Evolutionary conservation across 352 stramenopile genomes (phyloP).

Genomic region (Phytophthora constricta): DNA sequence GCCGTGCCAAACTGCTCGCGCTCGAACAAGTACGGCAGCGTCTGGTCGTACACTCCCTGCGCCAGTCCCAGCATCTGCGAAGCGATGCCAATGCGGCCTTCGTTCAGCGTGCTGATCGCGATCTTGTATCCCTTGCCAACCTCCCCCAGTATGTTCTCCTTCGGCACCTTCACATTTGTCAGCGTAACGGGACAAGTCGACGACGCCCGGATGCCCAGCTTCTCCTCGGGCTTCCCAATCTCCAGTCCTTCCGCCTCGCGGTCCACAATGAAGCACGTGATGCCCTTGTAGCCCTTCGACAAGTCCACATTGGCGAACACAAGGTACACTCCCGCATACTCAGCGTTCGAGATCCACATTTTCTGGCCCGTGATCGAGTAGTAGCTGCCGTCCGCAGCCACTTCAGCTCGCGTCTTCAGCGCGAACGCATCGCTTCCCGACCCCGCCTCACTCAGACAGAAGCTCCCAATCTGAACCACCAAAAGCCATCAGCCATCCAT

Average conservation of each 20-base stretch:
- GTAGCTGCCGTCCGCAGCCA: slow-evolving; percentile 90
- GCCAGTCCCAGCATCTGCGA: slow-evolving; percentile 97
- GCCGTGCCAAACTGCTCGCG: slow-evolving; percentile 95
- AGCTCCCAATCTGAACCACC: slow-evolving; percentile 94
- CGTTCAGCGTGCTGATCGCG: slow-evolving; percentile 97
- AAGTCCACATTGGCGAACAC: slow-evolving; percentile 96
- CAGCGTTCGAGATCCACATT: slow-evolving; percentile 98
- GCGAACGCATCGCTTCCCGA: slow-evolving; percentile 97
- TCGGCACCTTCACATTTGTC: slow-evolving; percentile 94
- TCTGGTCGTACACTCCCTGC: slow-evolving; percentile 96
- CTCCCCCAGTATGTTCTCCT: slow-evolving; percentile 94
- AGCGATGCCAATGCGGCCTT: slow-evolving; percentile 96
- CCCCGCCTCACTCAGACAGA: slow-evolving; percentile 95
- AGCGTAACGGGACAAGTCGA: slow-evolving; percentile 96
- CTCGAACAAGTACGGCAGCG: slow-evolving; percentile 96
- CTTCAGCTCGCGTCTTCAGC: slow-evolving; percentile 92
- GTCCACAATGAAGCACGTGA: slow-evolving; percentile 98
- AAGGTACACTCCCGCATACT: slow-evolving; percentile 95
- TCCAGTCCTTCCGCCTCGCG: slow-evolving; percentile 91
- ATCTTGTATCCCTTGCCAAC: slow-evolving; percentile 96
- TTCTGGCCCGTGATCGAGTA: slow-evolving; percentile 97
- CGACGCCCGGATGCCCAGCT: slow-evolving; percentile 96
- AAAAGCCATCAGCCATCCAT: too few species aligned
- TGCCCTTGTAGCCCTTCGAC: slow-evolving; percentile 96
- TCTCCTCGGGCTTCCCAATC: slow-evolving; percentile 96